Percentiles rank a stretch among this genome's conserved stretches.
Evolutionary conservation across 169 alveolate genomes (phyloP).

Genomic region (Amoebophrya sp.): DNA sequence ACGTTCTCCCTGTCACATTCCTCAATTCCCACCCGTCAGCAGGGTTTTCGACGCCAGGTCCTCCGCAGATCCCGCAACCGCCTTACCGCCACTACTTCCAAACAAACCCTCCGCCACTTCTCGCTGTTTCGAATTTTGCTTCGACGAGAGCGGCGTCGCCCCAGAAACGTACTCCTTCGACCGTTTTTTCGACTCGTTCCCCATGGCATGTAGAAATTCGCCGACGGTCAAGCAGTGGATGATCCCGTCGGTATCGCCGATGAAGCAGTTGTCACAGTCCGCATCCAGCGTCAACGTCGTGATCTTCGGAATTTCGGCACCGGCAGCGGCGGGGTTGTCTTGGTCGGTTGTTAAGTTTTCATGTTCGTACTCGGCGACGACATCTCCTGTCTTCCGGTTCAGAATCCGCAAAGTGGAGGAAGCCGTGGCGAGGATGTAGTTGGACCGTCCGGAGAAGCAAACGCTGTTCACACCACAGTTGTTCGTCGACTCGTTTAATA

Average conservation of each 20-base stretch:
- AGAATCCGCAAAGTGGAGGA: background rate
- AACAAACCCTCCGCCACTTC: too few species aligned
- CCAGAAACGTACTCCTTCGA: slow-evolving; percentile 9
- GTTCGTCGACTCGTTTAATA: too few species aligned
- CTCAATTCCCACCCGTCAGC: too few species aligned
- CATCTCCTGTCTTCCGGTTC: background rate
- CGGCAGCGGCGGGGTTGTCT: background rate
- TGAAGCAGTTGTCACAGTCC: background rate
- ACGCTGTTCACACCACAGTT: background rate
- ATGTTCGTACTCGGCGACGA: background rate
- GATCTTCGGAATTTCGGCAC: background rate
- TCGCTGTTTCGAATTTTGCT: too few species aligned
- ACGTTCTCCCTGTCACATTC: too few species aligned
- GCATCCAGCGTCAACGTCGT: background rate
- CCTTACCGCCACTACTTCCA: too few species aligned
- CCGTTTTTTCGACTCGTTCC: slow-evolving; percentile 1
- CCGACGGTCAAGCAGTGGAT: background rate
- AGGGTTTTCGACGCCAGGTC: too few species aligned
- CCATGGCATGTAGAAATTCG: background rate
- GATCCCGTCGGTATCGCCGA: background rate
- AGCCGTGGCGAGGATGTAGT: background rate
- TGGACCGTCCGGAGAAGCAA: background rate
- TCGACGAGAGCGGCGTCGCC: too few species aligned
- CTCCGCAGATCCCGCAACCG: too few species aligned
- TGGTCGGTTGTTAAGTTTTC: background rate